A percentile compares a stretch with the other conserved stretches of the same genome.
Conservation (phyloP, 306 rosid species). For the Dryas octopetala region DNA sequence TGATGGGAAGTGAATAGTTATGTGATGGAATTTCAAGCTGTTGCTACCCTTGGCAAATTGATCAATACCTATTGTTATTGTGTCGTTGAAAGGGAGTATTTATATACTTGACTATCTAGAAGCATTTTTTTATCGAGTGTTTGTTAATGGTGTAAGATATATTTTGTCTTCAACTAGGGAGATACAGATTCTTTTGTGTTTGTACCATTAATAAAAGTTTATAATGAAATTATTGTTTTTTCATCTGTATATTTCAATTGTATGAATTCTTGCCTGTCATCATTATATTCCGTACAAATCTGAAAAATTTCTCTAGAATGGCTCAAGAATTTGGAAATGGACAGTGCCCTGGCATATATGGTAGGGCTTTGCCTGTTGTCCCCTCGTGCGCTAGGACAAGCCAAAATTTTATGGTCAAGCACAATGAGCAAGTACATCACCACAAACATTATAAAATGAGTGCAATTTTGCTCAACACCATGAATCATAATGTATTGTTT, state of each 20-base stretch:
- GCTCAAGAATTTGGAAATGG: background rate
- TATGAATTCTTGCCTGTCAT: background rate
- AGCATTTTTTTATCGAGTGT: background rate
- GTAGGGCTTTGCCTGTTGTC: too few species aligned
- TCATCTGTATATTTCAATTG: background rate
- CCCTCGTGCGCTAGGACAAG: too few species aligned
- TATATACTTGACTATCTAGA: background rate
- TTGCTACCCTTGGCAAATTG: constrained; percentile 10
- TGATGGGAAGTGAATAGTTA: constrained; percentile 67
- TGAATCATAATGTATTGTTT: too few species aligned
- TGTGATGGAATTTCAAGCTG: constrained; percentile 6
- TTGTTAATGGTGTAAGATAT: background rate
- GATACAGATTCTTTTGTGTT: background rate
- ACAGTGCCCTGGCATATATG: too few species aligned
- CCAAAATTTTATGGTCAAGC: too few species aligned
- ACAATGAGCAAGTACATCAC: too few species aligned
- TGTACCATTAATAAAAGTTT: background rate
- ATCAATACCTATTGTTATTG: background rate
- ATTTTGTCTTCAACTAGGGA: background rate
- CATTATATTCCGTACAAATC: background rate
- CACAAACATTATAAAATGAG: too few species aligned
- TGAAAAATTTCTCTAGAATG: background rate
- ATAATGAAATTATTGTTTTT: background rate
- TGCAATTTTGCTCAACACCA: too few species aligned
- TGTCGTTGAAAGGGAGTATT: background rate